Evolutionary conservation across 495 filamentous ascomycete species (phyloP).

Genomic region (Talaromyces adpressus): DNA sequence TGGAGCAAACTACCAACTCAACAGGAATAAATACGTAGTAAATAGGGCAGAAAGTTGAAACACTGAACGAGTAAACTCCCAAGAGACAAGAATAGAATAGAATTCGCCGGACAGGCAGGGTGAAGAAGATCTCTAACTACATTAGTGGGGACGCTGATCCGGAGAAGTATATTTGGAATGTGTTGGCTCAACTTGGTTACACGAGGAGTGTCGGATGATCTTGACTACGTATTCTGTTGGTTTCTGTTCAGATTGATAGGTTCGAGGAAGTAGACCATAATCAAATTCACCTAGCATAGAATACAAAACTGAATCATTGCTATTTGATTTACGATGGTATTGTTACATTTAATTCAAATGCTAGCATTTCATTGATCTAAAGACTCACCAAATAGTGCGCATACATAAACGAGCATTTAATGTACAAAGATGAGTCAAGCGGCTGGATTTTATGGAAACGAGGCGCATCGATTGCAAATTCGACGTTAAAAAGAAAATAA

Average conservation of each 20-base stretch:
- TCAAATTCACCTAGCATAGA: not conserved
- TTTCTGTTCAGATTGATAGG: not conserved
- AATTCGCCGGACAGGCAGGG: not conserved
- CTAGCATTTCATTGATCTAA: not conserved
- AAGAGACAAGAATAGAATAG: slow-evolving; percentile 1
- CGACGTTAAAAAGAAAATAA: not conserved
- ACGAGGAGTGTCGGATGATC: not conserved
- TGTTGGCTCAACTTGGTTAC: not conserved
- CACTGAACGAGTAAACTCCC: not conserved
- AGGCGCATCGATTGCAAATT: not conserved
- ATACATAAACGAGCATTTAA: not conserved
- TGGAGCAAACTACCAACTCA: not conserved
- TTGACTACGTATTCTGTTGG: not conserved
- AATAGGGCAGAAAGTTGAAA: not conserved
- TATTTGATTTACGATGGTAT: not conserved
- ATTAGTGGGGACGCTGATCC: not conserved
- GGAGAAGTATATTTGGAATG: not conserved
- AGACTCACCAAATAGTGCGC: not conserved
- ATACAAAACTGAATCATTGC: not conserved
- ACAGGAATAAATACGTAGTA: not conserved
- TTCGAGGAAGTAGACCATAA: not conserved
- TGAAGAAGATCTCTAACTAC: not conserved
- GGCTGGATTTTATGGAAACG: not conserved
- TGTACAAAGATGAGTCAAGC: not conserved
- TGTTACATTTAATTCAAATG: not conserved